These are phyloP conservation scores for Sanghuangporus sanghuang DNA, from an alignment of 1,284 basidiomycete species.

Conservation along the genomic window DNA sequence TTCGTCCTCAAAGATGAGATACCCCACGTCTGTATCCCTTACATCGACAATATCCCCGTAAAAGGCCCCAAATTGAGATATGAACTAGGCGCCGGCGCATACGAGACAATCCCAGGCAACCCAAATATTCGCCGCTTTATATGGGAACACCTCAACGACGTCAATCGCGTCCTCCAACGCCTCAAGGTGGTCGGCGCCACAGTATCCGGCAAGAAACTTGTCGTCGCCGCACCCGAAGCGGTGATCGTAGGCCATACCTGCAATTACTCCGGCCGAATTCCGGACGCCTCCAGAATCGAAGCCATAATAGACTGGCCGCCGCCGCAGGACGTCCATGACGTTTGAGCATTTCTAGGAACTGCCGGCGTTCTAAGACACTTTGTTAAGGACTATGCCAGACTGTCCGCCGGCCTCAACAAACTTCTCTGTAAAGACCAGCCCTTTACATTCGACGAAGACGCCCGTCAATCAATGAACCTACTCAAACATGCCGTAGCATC, in stretches of 20 bases:
- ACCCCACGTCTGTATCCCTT: slow-evolving; percentile 14
- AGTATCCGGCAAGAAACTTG: slow-evolving; percentile 22
- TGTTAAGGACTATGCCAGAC: too few relatives aligned
- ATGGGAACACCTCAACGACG: slow-evolving; percentile 9
- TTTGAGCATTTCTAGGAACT: slow-evolving; percentile 26
- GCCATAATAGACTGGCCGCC: slow-evolving; percentile 23
- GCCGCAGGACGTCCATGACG: slow-evolving; percentile 21
- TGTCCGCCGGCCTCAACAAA: slow-evolving; percentile 20
- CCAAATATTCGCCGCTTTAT: slow-evolving; percentile 24
- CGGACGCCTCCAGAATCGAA: slow-evolving; percentile 14
- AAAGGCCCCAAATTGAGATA: slow-evolving; percentile 13
- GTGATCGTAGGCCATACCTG: slow-evolving; percentile 27
- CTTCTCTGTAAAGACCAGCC: slow-evolving; percentile 9
- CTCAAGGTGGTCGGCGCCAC: slow-evolving; percentile 22
- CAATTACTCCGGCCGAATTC: slow-evolving; percentile 22
- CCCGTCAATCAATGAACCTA: slow-evolving; percentile 3
- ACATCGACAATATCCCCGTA: slow-evolving; percentile 5
- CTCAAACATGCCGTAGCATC: slow-evolving; percentile 3
- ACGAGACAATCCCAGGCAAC: slow-evolving; percentile 27
- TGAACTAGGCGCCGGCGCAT: slow-evolving; percentile 20
- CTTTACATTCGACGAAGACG: background rate
- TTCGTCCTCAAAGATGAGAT: too few relatives aligned
- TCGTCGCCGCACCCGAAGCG: too few relatives aligned
- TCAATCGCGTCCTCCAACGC: slow-evolving; percentile 21
- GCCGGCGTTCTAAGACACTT: slow-evolving; percentile 24